phyloP scores from a whole-genome alignment of 2,329 filamentous ascomycete species.

The Mariannaea elegans region DNA sequence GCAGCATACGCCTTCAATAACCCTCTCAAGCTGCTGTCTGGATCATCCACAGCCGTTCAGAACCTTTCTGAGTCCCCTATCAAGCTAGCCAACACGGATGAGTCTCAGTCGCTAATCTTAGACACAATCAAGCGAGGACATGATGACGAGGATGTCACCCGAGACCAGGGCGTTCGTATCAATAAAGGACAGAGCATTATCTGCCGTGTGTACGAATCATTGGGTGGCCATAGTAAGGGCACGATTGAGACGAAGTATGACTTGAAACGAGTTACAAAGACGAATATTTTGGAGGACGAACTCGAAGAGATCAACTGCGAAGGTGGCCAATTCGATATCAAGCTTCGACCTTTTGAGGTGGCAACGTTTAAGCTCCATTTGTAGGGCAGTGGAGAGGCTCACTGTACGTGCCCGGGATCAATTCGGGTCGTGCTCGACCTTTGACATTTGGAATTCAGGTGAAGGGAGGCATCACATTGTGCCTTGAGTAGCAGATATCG shows the following conservation, averaged over 20 bases:
- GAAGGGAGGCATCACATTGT: too few species aligned
- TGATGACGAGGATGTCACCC: conserved; percentile 78
- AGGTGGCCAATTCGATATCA: conserved; percentile 64
- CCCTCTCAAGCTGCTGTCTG: conserved; percentile 62
- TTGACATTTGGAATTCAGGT: conserved; percentile 4
- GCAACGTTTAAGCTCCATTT: conserved; percentile 76
- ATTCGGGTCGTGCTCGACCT: conserved; percentile 29
- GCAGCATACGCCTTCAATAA: conserved; percentile 93
- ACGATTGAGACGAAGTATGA: conserved; percentile 73
- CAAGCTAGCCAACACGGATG: conserved; percentile 67
- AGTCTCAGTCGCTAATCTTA: conserved; percentile 72
- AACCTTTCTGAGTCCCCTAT: conserved; percentile 59
- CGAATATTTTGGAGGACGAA: conserved; percentile 90
- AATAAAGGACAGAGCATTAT: conserved; percentile 83
- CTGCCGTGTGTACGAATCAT: conserved; percentile 84
- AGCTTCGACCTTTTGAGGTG: conserved; percentile 84
- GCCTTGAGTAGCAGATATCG: not conserved
- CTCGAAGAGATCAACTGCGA: conserved; percentile 68
- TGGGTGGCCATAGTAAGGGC: conserved; percentile 83
- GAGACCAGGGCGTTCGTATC: conserved; percentile 66
- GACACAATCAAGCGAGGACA: conserved; percentile 95
- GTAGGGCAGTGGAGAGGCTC: conserved; percentile 45
- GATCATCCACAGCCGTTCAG: conserved; percentile 39
- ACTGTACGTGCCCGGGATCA: conserved; percentile 37
- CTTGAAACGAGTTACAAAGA: conserved; percentile 81